Evolutionary conservation across 2,329 filamentous ascomycete species (phyloP), one percentile per base, ranked within the genome.

Genomic region (Scolecobasidium constrictum): DNA sequence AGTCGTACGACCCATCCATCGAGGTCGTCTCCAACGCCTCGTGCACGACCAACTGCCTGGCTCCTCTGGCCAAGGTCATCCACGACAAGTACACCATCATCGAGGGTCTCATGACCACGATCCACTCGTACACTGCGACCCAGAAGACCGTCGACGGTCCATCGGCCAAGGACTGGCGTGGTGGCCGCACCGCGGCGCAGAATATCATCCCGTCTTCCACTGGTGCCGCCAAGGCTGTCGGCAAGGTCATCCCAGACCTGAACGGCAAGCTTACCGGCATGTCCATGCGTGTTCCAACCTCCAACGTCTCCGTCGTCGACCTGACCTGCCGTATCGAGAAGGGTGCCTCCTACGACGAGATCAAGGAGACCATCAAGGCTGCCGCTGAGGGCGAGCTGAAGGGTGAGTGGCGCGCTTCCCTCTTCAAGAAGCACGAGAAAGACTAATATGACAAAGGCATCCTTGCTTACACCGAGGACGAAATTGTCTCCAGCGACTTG

Each of bases 241-340:
- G 92, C 74, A 98, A 98, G 83, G 92, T 96, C 75, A 96, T 96
- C 62, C 92, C 92, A 58, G 73, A 78, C 57, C 81, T 98, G 56
- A 96, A 96, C 74, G 92, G 92, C 79, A 98, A 98, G 83, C 86
- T 96, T 55, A 98, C 92, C 54, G 92, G 92, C 74, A 96, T 98
- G 92, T 78, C 92, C 61, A 92, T 98, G 84, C 92, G 92, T 83
- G 90, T 98, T 47, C 92, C 92, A 56, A 96, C 92, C 56, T 71
- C 86, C 77, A 96, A 98, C 77, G 92, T 98, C 68, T 98, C 92
- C 58, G 92, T 96, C 67, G 92, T 98, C 63, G 92, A 98, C 72
- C 73, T 98, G 65, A 98, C 92, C 61, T 79, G 72, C 78, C 88
- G 90, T 61, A 75, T 93, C 57, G 85, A 94, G 80, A 96, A 95